Conservation (phyloP, 2,329 filamentous ascomycete genomes). For the Arthrobotrys iridis region DNA sequence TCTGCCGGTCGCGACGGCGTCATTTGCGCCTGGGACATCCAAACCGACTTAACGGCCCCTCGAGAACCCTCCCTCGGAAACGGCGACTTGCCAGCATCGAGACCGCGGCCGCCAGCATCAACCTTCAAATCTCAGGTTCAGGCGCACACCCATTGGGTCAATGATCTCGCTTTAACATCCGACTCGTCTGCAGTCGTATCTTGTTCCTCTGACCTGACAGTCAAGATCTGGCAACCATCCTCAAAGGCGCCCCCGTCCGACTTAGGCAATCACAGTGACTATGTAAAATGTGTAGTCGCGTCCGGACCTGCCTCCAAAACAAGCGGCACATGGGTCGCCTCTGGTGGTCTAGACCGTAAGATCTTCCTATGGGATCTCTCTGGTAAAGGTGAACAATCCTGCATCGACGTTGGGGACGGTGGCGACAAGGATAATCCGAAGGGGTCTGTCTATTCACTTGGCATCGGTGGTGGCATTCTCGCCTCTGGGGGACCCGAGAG, state of each 20-base stretch:
- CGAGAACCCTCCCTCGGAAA: slow-evolving; percentile 56
- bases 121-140: slow-evolving; percentile 71
- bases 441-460: slow-evolving; percentile 92
- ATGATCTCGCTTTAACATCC: slow-evolving; percentile 84
- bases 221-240: slow-evolving; percentile 88
- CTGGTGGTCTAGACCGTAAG: slow-evolving; percentile 89
- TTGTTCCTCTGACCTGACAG: slow-evolving; percentile 90
- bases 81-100: slow-evolving; percentile 32
- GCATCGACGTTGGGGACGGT: slow-evolving; percentile 76
- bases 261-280: slow-evolving; percentile 93
- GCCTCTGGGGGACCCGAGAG: slow-evolving; percentile 95
- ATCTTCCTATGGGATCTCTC: slow-evolving; percentile 95
- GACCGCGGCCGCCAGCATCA: slow-evolving; percentile 63
- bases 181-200: slow-evolving; percentile 83
- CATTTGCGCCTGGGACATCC: slow-evolving; percentile 93
- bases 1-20: slow-evolving; percentile 95
- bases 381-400: slow-evolving; percentile 78
- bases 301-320: slow-evolving; percentile 75
- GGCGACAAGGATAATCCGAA: slow-evolving; percentile 88
- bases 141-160: slow-evolving; percentile 95
- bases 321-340: slow-evolving; percentile 83
- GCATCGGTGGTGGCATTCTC: slow-evolving; percentile 79
- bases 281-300: slow-evolving; percentile 77
- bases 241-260: slow-evolving; percentile 65
- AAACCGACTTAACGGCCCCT: slow-evolving; percentile 70